Evolutionary conservation across 2,329 filamentous ascomycete genomes (phyloP).

Genomic region (Penicillium frequentans): DNA sequence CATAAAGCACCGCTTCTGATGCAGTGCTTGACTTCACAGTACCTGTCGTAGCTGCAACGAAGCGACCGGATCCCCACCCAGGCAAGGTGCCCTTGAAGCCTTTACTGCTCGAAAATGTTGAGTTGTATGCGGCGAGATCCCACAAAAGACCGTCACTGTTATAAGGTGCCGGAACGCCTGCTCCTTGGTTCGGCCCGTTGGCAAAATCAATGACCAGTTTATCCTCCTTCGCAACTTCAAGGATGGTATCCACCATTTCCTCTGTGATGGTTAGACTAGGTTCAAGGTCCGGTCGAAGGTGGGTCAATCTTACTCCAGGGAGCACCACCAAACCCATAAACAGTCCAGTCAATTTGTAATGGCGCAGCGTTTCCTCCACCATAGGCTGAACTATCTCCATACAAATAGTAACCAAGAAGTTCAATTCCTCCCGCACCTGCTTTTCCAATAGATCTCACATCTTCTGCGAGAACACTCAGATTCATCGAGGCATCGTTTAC

Average conservation of each 20-base stretch:
- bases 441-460: conserved; percentile 31
- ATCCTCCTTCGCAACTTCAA: conserved; percentile 36
- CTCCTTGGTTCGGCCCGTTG: conserved; percentile 50
- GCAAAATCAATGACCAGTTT: conserved; percentile 48
- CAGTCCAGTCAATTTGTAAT: conserved; percentile 33
- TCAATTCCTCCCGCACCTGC: conserved; percentile 43
- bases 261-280: neutral
- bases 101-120: conserved; percentile 18
- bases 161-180: conserved; percentile 44
- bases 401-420: conserved; percentile 41
- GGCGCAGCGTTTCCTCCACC: conserved; percentile 17
- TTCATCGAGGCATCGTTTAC: conserved; percentile 40
- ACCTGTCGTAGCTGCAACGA: conserved; percentile 28
- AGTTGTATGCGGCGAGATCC: conserved; percentile 12
- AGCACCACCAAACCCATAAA: conserved; percentile 42
- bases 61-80: conserved; percentile 39
- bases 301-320: conserved; percentile 21
- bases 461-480: conserved; percentile 24
- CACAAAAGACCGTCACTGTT: conserved; percentile 36
- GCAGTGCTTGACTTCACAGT: conserved; percentile 10
- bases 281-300: neutral
- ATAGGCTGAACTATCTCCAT: conserved; percentile 12
- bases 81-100: conserved; percentile 32
- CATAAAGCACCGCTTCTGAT: neutral
- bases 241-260: conserved; percentile 25